Evolutionary conservation across 495 filamentous ascomycete genomes (phyloP).

Genomic region (Penicillium paxilli): DNA sequence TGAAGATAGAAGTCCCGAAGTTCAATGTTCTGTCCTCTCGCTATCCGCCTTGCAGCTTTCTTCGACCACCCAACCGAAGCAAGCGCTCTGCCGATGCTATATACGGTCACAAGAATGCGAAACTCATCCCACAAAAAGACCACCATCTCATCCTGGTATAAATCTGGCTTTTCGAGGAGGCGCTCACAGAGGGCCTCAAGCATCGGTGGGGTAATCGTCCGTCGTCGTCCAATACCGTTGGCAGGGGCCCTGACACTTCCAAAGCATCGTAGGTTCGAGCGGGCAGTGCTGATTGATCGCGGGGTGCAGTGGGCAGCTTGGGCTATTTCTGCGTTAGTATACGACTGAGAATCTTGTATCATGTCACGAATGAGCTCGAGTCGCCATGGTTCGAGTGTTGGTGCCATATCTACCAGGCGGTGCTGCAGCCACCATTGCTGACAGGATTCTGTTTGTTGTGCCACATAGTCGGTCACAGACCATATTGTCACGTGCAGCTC

Average conservation of each 20-base stretch:
- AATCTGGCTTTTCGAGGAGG: constrained; percentile 16
- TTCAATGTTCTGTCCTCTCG: background rate
- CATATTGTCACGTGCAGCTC: background rate
- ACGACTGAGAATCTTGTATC: constrained; percentile 6
- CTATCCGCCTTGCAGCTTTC: background rate
- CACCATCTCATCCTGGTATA: background rate
- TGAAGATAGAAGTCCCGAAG: background rate
- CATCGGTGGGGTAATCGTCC: constrained; percentile 26
- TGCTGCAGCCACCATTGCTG: background rate
- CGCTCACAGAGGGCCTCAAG: constrained; percentile 27
- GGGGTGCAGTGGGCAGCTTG: constrained; percentile 21
- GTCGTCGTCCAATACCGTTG: constrained; percentile 19
- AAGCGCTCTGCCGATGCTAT: background rate
- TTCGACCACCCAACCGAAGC: background rate
- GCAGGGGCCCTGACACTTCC: constrained; percentile 19
- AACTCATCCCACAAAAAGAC: constrained; percentile 37
- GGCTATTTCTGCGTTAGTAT: constrained; percentile 25
- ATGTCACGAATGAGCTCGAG: constrained; percentile 17
- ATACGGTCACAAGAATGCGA: constrained; percentile 5
- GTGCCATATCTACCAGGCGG: constrained; percentile 5
- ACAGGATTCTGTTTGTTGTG: background rate
- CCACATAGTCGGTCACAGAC: background rate
- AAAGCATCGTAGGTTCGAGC: constrained; percentile 27
- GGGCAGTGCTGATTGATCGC: constrained; percentile 20
- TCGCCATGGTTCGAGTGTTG: constrained; percentile 4